Evolutionary conservation across 169 alveolate genomes (phyloP).

Genomic region (Eimeria praecox): DNA sequence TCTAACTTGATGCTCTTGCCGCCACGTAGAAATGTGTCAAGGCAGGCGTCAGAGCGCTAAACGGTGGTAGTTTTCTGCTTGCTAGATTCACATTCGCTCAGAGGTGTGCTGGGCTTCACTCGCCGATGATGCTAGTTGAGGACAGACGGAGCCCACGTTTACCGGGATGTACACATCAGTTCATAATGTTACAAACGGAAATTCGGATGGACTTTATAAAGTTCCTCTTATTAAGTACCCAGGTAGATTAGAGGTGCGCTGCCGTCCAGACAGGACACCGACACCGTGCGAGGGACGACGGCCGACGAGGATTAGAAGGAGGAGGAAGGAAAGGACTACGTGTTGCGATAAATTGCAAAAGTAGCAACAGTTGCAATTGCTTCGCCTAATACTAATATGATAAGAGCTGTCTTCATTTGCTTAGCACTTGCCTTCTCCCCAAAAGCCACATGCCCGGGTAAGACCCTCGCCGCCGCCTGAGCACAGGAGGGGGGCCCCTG

Average conservation of each 20-base stretch:
- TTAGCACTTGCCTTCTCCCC: not conserved
- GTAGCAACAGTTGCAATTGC: not conserved
- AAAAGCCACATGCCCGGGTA: not conserved
- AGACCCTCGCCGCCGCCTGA: not conserved
- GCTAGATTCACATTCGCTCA: not conserved
- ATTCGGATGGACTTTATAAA: not conserved
- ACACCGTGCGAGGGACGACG: not conserved
- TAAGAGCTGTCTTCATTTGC: not conserved
- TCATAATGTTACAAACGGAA: not conserved
- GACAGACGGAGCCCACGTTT: not conserved
- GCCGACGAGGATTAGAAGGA: not conserved
- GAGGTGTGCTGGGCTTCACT: not conserved
- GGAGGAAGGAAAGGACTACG: not conserved
- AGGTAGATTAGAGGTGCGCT: not conserved
- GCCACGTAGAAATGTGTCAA: not conserved
- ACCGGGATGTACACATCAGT: not conserved
- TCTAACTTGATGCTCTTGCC: not conserved
- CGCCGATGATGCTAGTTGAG: not conserved
- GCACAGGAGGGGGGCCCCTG: slow-evolving; percentile 5
- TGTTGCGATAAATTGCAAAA: not conserved
- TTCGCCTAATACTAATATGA: not conserved
- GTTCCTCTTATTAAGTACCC: not conserved
- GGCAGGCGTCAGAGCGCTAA: not conserved
- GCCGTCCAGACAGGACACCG: not conserved
- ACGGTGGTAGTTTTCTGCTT: not conserved